Base-by-base conservation (phyloP, 2,329 filamentous ascomycete genomes). In the Didymellaceae sp. region DNA sequence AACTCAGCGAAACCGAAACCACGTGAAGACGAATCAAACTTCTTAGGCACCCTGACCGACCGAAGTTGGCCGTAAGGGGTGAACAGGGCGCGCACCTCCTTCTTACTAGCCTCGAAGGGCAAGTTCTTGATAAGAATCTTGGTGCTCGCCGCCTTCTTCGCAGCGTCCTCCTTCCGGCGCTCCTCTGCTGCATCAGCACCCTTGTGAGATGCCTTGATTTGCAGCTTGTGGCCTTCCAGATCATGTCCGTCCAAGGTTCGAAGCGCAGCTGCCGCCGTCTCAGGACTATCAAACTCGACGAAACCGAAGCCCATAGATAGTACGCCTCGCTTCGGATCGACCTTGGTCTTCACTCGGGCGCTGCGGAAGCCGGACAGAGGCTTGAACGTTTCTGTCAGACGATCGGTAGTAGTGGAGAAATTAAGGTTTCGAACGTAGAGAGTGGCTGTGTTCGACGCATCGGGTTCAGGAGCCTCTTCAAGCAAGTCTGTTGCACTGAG, bases 61-160 rank as follows among this genome's bases (percentile, higher is more conserved):
- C 91, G 88, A 57, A 99, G 84, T 72, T 96, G 88, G 35, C 94
- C 95, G 75, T 97, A 97, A 26, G 90, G 86, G 55, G 89, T 86
- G 71, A 97, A 92, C 32, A 97, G 81, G 45, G 88, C 81, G 57
- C 90, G 85, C 51, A 99, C 82, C 71, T 99, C 94, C 74, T 95
- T 94, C 79, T 96, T 97, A 50, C 63, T 67, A 48, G 90, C 88
- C 78, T 97, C 91, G 78, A 99, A 99, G 16, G 94, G 93, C 74
- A 99, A 78, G 78, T 99, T 99, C 81, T 97, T 99, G 79, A 99
- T 88, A 75, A 97, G 87, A 68, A 99, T 88, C 82, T 97, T 97
- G 38, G 92, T 97, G 61, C 86, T 84, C 18, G 89, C 86, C 41
- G 84, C 77, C 74, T 93, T 95, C 80, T 91, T 95, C 41, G 88